These are phyloP conservation scores for Hypoxylon sp. DNA, from an alignment of 2,329 filamentous ascomycete genomes.

Conservation along the genomic window DNA sequence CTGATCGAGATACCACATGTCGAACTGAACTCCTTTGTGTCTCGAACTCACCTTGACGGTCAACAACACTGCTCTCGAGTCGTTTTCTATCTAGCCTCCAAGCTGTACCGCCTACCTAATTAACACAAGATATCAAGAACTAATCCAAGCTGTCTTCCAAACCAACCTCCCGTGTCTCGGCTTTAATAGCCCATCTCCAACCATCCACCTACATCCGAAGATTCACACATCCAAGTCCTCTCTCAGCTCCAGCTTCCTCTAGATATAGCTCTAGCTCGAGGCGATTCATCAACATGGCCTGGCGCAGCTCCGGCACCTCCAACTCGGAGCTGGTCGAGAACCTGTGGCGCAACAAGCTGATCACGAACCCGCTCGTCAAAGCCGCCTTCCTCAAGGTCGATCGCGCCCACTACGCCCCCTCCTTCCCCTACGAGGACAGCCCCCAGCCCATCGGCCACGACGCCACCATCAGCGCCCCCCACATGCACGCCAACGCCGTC, in stretches of 20 bases:
- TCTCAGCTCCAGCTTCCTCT: background rate
- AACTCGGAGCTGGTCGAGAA: conserved; percentile 86
- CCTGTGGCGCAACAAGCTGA: conserved; percentile 78
- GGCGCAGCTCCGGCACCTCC: conserved; percentile 82
- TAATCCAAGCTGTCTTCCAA: conserved; percentile 29
- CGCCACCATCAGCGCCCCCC: conserved; percentile 72
- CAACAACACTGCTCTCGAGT: background rate
- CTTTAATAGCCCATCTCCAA: conserved; percentile 16
- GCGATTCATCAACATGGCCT: conserved; percentile 77
- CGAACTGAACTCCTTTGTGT: background rate
- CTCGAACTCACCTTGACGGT: background rate
- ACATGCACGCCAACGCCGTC: conserved; percentile 72
- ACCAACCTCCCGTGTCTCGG: conserved; percentile 10
- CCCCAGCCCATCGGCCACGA: conserved; percentile 69
- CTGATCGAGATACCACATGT: background rate
- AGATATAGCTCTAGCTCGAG: background rate
- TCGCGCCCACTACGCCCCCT: conserved; percentile 84
- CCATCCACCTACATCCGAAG: background rate
- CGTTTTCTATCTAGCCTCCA: background rate
- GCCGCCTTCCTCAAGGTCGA: conserved; percentile 90
- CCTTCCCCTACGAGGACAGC: conserved; percentile 75
- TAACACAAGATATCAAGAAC: background rate
- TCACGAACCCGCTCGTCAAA: conserved; percentile 79
- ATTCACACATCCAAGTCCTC: background rate
- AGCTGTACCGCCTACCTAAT: background rate